Evolutionary conservation across 257 asterid species (phyloP).

Genomic region (Echites panduratus): DNA sequence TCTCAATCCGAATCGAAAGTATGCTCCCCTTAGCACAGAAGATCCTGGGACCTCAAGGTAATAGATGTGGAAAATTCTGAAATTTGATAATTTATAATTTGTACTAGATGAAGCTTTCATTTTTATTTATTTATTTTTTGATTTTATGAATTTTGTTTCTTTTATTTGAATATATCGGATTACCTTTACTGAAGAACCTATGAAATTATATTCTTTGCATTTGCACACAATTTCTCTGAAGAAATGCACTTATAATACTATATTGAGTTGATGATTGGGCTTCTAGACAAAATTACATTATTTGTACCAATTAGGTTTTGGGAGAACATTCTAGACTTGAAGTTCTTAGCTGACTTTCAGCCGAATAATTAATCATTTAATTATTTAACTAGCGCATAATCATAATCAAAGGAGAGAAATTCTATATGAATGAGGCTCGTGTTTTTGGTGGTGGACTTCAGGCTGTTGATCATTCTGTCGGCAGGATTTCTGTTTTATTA

Average conservation of each 20-base stretch:
- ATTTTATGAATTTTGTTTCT: background rate
- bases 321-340: background rate
- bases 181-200: background rate
- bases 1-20: conserved; percentile 57
- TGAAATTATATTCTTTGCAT: background rate
- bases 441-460: background rate
- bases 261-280: background rate
- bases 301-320: background rate
- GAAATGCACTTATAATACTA: background rate
- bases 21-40: conserved; percentile 61
- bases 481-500: background rate
- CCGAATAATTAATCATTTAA: background rate
- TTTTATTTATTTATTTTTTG: too few relatives aligned
- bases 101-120: background rate
- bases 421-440: background rate
- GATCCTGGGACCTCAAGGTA: conserved; percentile 67
- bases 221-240: background rate
- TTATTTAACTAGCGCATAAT: background rate
- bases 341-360: background rate
- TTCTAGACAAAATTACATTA: background rate
- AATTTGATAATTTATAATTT: background rate
- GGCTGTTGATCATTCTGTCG: background rate
- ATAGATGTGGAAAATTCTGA: background rate
- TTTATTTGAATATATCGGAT: background rate
- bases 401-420: background rate